phyloP scores from a whole-genome alignment of 2,329 filamentous ascomycete genomes.

The Knufia petricola region DNA sequence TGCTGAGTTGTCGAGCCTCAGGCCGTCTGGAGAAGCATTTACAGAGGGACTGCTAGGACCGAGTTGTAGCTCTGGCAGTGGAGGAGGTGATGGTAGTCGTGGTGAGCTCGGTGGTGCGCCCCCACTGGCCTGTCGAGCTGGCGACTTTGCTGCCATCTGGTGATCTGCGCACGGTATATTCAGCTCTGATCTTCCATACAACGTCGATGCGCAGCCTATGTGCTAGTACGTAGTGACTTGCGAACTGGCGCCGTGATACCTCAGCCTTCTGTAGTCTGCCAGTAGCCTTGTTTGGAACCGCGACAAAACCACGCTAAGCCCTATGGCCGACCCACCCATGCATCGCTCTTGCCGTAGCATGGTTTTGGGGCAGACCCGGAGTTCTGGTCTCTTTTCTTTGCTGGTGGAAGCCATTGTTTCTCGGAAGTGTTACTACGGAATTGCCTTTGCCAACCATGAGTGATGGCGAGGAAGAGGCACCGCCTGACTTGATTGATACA shows the following conservation, averaged over 20 bases:
- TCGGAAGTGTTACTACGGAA: too few species aligned
- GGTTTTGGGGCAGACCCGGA: background rate
- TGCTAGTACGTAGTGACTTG: background rate
- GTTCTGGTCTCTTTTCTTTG: conserved; percentile 5
- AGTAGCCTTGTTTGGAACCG: background rate
- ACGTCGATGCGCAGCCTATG: conserved; percentile 3
- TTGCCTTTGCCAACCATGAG: conserved; percentile 10
- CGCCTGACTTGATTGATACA: conserved; percentile 36
- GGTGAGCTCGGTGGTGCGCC: conserved; percentile 63
- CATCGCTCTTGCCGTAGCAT: background rate
- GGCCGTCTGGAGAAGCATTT: conserved; percentile 49
- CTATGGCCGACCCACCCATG: background rate
- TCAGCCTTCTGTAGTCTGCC: conserved; percentile 5
- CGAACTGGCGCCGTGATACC: background rate
- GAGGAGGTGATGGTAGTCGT: conserved; percentile 86
- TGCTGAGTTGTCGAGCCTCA: conserved; percentile 45
- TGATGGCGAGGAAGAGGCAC: conserved; percentile 35
- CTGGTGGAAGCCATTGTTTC: background rate
- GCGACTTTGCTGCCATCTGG: conserved; percentile 10
- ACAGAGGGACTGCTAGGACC: conserved; percentile 65
- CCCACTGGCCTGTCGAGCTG: conserved; percentile 28
- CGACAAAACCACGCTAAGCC: background rate
- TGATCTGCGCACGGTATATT: conserved; percentile 2
- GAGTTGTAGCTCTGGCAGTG: conserved; percentile 88
- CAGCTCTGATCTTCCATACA: conserved; percentile 7